A percentile compares a stretch with the other conserved stretches of the same genome.
These are phyloP conservation scores for Boletus vinaceobasis DNA, from an alignment of 768 basidiomycete genomes.

Conservation along the genomic window DNA sequence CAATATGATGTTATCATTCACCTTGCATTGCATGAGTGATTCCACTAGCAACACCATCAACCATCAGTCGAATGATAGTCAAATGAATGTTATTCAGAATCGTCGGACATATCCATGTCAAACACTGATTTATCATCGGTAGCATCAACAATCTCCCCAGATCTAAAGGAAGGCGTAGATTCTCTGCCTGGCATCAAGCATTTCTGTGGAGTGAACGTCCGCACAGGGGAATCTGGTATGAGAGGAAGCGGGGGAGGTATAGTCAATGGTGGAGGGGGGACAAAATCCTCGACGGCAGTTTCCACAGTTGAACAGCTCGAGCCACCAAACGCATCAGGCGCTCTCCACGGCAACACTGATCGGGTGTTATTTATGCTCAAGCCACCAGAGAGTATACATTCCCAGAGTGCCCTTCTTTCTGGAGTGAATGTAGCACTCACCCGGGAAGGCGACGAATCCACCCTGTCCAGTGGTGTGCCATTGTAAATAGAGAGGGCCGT, in stretches of 20 bases:
- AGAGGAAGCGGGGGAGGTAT: slow-evolving; percentile 34
- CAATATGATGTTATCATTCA: slow-evolving; percentile 3
- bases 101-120: slow-evolving; percentile 31
- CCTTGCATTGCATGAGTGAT: background rate
- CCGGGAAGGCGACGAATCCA: slow-evolving; percentile 23
- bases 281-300: slow-evolving; percentile 11
- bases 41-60: background rate
- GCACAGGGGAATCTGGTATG: slow-evolving; percentile 8
- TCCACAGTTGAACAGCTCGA: background rate
- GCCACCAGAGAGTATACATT: slow-evolving; percentile 30
- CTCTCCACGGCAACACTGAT: slow-evolving; percentile 23
- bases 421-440: slow-evolving; percentile 32
- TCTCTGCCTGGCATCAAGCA: background rate
- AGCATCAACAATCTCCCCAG: background rate
- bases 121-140: slow-evolving; percentile 4
- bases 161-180: background rate
- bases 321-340: slow-evolving; percentile 15
- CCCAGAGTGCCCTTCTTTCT: slow-evolving; percentile 42
- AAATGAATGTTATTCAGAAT: slow-evolving; percentile 16
- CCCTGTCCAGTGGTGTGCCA: slow-evolving; percentile 33
- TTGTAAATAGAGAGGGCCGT: slow-evolving; percentile 50
- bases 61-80: background rate
- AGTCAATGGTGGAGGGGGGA: slow-evolving; percentile 33
- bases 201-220: background rate
- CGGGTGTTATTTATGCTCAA: background rate